Conservation (phyloP, 1,139 yeast genomes). For the Arxiozyma heterogenica region DNA sequence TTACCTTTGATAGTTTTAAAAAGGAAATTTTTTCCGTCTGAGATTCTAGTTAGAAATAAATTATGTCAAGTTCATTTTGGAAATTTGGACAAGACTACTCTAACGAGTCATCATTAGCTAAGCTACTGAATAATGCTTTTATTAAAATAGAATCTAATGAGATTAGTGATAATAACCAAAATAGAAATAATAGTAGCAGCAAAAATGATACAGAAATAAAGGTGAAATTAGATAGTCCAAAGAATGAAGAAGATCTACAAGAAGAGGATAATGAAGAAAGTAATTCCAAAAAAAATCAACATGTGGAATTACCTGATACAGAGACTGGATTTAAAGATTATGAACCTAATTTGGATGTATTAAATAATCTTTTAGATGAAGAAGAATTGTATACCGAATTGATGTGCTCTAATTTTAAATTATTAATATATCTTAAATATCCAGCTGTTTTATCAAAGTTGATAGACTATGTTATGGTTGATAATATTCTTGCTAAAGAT, state of each 20-base stretch:
- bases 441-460: constrained; percentile 58
- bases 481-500: constrained; percentile 18
- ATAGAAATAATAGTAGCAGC: no score
- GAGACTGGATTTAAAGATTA: constrained; percentile 27
- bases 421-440: constrained; percentile 72
- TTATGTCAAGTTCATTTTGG: constrained; percentile 84
- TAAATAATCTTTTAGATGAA: constrained; percentile 72
- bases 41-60: neutral
- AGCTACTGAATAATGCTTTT: constrained; percentile 43
- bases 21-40: neutral
- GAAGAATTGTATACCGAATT: constrained; percentile 80
- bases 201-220: constrained; percentile 7
- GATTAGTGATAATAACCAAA: neutral
- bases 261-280: neutral
- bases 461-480: constrained; percentile 55
- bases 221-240: constrained; percentile 1
- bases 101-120: constrained; percentile 63
- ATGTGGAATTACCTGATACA: constrained; percentile 20
- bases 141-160: constrained; percentile 26
- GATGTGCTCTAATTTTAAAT: constrained; percentile 69
- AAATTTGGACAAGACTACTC: constrained; percentile 80
- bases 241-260: neutral
- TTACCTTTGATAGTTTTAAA: no score
- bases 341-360: constrained; percentile 34
- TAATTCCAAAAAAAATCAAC: constrained; percentile 12